Evolutionary conservation across 2,329 filamentous ascomycete species (phyloP).

Genomic region (Acephala macrosclerotiorum): DNA sequence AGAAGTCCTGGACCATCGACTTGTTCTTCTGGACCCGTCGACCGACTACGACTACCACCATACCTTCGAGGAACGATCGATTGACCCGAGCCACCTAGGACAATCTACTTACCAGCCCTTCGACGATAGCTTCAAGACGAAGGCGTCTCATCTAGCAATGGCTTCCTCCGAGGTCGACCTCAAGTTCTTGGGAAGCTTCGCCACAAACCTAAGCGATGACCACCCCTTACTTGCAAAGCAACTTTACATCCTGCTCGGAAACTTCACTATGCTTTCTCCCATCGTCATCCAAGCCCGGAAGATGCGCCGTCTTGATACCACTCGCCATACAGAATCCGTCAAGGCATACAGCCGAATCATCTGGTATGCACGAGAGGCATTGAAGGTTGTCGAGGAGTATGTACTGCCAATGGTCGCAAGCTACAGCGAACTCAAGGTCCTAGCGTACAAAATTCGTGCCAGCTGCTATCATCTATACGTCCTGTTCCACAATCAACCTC

Average conservation of each 20-base stretch:
- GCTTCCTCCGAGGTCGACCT: slow-evolving; percentile 97
- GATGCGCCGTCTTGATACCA: slow-evolving; percentile 80
- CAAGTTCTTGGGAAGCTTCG: slow-evolving; percentile 92
- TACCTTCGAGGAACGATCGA: neutral
- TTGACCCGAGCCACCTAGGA: neutral
- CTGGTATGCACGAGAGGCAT: slow-evolving; percentile 92
- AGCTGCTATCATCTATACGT: slow-evolving; percentile 98
- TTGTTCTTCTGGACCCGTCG: too few species aligned
- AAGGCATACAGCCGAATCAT: slow-evolving; percentile 90
- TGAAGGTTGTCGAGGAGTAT: slow-evolving; percentile 86
- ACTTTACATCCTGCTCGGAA: slow-evolving; percentile 88
- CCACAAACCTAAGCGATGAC: slow-evolving; percentile 77
- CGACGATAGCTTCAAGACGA: neutral
- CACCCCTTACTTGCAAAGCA: slow-evolving; percentile 82
- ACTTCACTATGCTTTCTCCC: slow-evolving; percentile 86
- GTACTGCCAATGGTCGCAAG: slow-evolving; percentile 84
- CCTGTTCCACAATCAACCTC: slow-evolving; percentile 90
- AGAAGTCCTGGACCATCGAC: too few species aligned
- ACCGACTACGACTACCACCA: too few species aligned
- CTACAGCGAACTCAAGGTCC: slow-evolving; percentile 84
- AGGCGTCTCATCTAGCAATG: slow-evolving; percentile 59
- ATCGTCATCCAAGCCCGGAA: slow-evolving; percentile 85
- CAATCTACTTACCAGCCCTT: too few species aligned
- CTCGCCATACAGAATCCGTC: slow-evolving; percentile 79
- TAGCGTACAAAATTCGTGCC: slow-evolving; percentile 89